A percentile compares a stretch with the other conserved stretches of the same genome.
Evolutionary conservation across 1,284 basidiomycete species (phyloP).

Genomic region (Trichosporon coremiiforme): DNA sequence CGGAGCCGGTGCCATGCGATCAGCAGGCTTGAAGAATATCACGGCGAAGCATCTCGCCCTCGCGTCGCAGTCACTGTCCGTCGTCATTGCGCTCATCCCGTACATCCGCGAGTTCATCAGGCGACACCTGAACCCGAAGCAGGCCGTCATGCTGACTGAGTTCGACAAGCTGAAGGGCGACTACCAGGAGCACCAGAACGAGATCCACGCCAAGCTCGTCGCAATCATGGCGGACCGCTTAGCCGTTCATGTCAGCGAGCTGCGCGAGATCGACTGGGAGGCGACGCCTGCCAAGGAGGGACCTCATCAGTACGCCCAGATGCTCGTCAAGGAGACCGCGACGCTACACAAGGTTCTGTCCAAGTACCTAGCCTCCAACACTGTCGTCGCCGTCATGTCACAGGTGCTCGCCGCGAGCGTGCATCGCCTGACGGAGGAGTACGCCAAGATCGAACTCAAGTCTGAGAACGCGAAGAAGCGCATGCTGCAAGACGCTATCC

Average conservation of each 20-base stretch:
- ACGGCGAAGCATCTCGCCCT: constrained; percentile 96
- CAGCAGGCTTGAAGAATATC: constrained; percentile 96
- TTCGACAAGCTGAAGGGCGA: constrained; percentile 98
- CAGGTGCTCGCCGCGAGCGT: constrained; percentile 91
- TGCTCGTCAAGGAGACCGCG: constrained; percentile 91
- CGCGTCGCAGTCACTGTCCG: constrained; percentile 90
- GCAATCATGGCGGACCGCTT: constrained; percentile 98
- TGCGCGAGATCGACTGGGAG: constrained; percentile 75
- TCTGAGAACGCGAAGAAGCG: constrained; percentile 77
- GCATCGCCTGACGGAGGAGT: constrained; percentile 81
- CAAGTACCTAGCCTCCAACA: constrained; percentile 75
- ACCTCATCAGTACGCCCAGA: constrained; percentile 73
- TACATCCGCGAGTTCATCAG: constrained; percentile 93
- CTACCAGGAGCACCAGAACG: constrained; percentile 98
- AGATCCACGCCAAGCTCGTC: constrained; percentile 96
- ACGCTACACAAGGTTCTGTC: constrained; percentile 95
- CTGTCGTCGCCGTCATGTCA: constrained; percentile 88
- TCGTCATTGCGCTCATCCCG: constrained; percentile 92
- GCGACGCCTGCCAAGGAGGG: constrained; percentile 61
- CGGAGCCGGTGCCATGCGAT: constrained; percentile 96
- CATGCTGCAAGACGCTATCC: constrained; percentile 73
- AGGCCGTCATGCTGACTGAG: constrained; percentile 94
- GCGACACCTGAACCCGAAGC: constrained; percentile 85
- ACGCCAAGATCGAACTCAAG: constrained; percentile 74
- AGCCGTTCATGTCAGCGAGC: constrained; percentile 68